phyloP scores from a whole-genome alignment of 164 flowering plant species.

The Macadamia tetraphylla region DNA sequence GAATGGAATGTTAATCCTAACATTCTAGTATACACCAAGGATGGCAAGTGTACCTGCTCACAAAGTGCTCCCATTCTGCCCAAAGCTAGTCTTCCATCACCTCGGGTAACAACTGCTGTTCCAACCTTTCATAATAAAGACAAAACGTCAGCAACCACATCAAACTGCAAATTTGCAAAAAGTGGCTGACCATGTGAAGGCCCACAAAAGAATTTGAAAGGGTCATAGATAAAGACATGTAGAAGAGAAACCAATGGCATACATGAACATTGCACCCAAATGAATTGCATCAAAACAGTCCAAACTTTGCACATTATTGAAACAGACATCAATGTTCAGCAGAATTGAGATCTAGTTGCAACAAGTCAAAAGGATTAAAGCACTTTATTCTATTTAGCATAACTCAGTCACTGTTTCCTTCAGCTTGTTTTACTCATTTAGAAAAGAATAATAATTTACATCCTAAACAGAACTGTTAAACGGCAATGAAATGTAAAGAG shows the following conservation, averaged over 20 bases:
- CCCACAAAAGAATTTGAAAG: background rate
- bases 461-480: background rate
- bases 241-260: no score
- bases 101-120: slow-evolving; percentile 79
- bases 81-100: slow-evolving; percentile 78
- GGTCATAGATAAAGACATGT: background rate
- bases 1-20: background rate
- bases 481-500: background rate
- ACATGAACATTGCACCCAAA: background rate
- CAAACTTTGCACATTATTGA: background rate
- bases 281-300: background rate
- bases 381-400: background rate
- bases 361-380: background rate
- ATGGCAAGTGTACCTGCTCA: slow-evolving; percentile 57
- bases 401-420: background rate
- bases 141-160: slow-evolving; percentile 9
- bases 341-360: background rate
- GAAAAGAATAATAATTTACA: background rate
- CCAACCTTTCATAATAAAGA: slow-evolving; percentile 52
- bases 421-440: background rate
- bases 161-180: background rate
- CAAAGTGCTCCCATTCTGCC: slow-evolving; percentile 90
- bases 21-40: background rate
- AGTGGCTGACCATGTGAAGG: background rate
- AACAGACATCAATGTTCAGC: no score